Percentiles rank a stretch among this genome's conserved stretches.
Evolutionary conservation across 805 yeast species (phyloP).

Genomic region (Diddensiella caesifluorescens): DNA sequence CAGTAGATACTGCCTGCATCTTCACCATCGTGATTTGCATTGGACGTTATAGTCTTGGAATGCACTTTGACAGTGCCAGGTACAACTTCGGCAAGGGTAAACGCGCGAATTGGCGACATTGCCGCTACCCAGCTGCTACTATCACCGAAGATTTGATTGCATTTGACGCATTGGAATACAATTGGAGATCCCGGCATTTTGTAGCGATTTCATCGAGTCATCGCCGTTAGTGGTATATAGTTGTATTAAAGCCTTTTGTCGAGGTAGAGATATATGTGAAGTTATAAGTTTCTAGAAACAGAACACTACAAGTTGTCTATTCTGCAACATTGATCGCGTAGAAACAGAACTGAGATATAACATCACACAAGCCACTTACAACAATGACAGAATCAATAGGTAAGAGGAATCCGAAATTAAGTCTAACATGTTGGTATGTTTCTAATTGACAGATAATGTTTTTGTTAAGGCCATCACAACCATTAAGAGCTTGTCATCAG

Average conservation of each 20-base stretch:
- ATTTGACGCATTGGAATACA: conserved; percentile 26
- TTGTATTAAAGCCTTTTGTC: conserved; percentile 1
- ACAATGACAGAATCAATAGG: neutral
- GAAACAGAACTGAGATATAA: no score
- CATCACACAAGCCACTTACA: no score
- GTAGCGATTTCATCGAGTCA: no score
- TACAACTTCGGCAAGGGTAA: conserved; percentile 18
- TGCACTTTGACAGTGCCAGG: conserved; percentile 14
- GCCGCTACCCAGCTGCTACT: conserved; percentile 26
- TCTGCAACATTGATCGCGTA: no score
- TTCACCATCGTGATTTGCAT: conserved; percentile 13
- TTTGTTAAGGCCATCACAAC: conserved; percentile 80
- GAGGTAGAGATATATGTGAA: conserved; percentile 3
- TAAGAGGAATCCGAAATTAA: neutral
- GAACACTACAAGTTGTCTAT: no score
- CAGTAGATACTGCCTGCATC: conserved; percentile 25
- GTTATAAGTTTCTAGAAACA: no score
- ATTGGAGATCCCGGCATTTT: conserved; percentile 16
- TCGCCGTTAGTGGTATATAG: no score
- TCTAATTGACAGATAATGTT: conserved; percentile 50
- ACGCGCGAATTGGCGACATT: conserved; percentile 18
- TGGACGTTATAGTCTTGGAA: conserved; percentile 7
- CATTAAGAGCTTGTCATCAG: conserved; percentile 62
- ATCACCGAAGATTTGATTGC: conserved; percentile 26
- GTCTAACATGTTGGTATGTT: neutral